Percentiles rank a stretch among this genome's conserved stretches.
phyloP scores from a whole-genome alignment of 2,329 filamentous ascomycete genomes.

The Parascedosporium putredinis region DNA sequence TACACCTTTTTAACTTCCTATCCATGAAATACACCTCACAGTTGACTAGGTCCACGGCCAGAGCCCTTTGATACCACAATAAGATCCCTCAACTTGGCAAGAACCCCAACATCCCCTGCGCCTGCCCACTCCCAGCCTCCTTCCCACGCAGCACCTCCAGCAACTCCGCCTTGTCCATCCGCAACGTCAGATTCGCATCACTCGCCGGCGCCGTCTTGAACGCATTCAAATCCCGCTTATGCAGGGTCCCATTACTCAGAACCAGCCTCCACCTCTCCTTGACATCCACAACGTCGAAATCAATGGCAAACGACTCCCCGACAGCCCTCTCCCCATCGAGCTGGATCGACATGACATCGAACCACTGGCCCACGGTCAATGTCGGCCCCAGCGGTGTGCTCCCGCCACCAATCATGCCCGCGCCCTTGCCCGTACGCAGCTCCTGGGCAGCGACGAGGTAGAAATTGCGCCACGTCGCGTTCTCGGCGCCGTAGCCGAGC shows the following conservation, averaged over 20 bases:
- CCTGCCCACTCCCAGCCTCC: background rate
- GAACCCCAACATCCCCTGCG: background rate
- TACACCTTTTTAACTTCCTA: no score
- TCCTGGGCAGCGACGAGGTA: slow-evolving; percentile 22
- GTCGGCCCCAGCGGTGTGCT: slow-evolving; percentile 5
- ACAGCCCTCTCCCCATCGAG: slow-evolving; percentile 9
- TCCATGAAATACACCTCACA: background rate
- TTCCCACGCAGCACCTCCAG: background rate
- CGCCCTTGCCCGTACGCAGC: slow-evolving; percentile 13
- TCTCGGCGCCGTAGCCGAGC: slow-evolving; percentile 26
- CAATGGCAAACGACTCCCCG: background rate
- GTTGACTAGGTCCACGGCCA: background rate
- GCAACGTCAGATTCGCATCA: background rate
- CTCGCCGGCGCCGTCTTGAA: background rate
- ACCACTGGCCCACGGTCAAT: slow-evolving; percentile 7
- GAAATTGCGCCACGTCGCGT: slow-evolving; percentile 29
- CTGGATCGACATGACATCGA: slow-evolving; percentile 9
- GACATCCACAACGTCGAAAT: slow-evolving; percentile 8
- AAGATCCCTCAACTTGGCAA: background rate
- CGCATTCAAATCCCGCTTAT: background rate
- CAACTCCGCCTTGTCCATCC: background rate
- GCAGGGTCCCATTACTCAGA: slow-evolving; percentile 13
- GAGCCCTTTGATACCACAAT: background rate
- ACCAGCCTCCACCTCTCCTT: slow-evolving; percentile 17
- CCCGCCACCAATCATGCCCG: slow-evolving; percentile 3